These are phyloP conservation scores for Lodderomyces pseudojiufengensis DNA, from an alignment of 1,139 yeast species.

Conservation along the genomic window DNA sequence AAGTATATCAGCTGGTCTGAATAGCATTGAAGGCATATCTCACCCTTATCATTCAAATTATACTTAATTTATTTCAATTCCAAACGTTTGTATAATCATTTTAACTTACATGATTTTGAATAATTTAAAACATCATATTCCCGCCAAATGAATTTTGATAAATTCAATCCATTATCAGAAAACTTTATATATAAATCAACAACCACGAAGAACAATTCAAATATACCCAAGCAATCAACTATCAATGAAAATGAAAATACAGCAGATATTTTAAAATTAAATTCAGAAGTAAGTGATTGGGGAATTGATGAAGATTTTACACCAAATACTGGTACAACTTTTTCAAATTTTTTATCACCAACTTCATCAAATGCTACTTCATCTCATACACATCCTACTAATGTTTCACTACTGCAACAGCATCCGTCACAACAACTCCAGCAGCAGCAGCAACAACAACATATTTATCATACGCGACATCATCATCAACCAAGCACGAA, in stretches of 20 bases:
- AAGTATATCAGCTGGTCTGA: not conserved
- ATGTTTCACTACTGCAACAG: too few species aligned
- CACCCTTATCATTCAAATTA: too few species aligned
- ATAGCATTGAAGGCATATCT: too few species aligned
- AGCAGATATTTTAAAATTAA: too few species aligned
- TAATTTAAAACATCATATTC: too few species aligned
- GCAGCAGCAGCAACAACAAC: constrained; percentile 6
- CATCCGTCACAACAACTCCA: constrained; percentile 4
- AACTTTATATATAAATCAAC: constrained; percentile 8
- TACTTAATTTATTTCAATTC: not conserved
- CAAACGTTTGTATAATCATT: too few species aligned
- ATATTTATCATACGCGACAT: constrained; percentile 5
- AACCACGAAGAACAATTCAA: constrained; percentile 1
- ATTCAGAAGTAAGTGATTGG: constrained; percentile 36
- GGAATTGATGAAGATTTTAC: constrained; percentile 35
- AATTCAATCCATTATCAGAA: constrained; percentile 25
- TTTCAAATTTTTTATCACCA: constrained; percentile 18
- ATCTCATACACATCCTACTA: too few species aligned
- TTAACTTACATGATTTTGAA: too few species aligned
- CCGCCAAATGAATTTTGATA: constrained; percentile 31
- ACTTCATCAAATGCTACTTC: constrained; percentile 8
- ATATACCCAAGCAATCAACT: too few species aligned
- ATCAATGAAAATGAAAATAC: too few species aligned
- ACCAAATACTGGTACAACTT: constrained; percentile 5
- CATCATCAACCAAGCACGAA: constrained; percentile 1